Base-by-base conservation (phyloP, 495 filamentous ascomycete genomes). In the Penicillium malachiteum region DNA sequence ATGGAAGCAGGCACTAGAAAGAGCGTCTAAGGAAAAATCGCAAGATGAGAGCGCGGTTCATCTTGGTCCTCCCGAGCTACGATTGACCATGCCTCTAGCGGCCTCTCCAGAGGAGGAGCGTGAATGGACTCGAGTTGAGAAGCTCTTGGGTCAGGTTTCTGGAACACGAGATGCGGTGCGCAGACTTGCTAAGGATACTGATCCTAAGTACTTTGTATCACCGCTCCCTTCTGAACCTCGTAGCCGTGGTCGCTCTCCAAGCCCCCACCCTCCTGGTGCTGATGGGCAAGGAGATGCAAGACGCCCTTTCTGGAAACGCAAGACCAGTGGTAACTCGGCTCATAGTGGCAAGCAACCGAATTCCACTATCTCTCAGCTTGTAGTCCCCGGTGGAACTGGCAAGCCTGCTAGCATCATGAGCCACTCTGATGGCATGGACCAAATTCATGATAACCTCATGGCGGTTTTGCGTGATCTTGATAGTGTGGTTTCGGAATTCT, bases 251-350 rank as follows among this genome's bases (percentile, higher is more conserved):
- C 69, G 73, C 16, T 76, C 74, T 8, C 68, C 71, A 10, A 76
- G 75, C 33, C 76, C 73, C n/a, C 64, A 68, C 21, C 62, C 66
- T 34, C 55, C 45, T 26, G 66, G 55, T n/a, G 65, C 65, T 26
- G 79, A 82, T 48, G 73, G 75, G 16, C 66, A 58, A 3, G 50
- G 56, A 5, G 76, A 75, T 16, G 63, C 66, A 5, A 79, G 78
- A 35, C 75, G 74, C 33, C 64, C 83, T 42, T 97, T 98, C 61
- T 98, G 94, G 94, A 96, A 92, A 68, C 87, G 94, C 52, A 96
- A 94, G 71, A 71, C 84, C 8, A 94, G 81, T 55, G 66, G 66
- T 18, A 70, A 69, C 33, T 61, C 68, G 49, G 40, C 63, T 43
- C 35, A 58, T 9, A 66, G 58, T 52, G 46, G 48, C 52, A 70